Base-by-base conservation (phyloP, 805 yeast genomes). In the Teunomyces atbi region DNA sequence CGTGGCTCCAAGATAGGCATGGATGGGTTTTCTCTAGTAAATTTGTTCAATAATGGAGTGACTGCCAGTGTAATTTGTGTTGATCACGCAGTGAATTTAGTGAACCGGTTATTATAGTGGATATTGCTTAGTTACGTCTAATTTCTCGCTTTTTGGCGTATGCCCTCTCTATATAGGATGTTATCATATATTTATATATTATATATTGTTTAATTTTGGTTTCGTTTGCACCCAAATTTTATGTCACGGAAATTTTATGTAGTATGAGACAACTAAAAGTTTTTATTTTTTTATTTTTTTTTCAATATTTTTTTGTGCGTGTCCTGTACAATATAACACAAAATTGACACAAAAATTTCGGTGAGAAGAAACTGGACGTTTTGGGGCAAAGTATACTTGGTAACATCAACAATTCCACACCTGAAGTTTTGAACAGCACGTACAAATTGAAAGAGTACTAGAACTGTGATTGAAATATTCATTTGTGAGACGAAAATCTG, bases 181-280 rank as follows among this genome's bases (percentile, higher is more conserved):
- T 8, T 30, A 30, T 13, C 16, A 4, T 30, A 33, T 16, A n/a
- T 8, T 8, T 33, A 16, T 23, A 33, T 33, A 16, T 10, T 33
- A 33, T 11, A 33, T 33, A 16, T 11, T 33, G 36, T 15, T 33
- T 11, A 13, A 33, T 7, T 3, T 7, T 5, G 10, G 11, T 15
- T 32, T n/a, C n/a, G 36, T 33, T 33, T 33, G 36, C 36, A 33
- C 36, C 36, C 36, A 33, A 16, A 13, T n/a, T n/a, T n/a, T n/a
- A n/a, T n/a, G n/a, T n/a, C n/a, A n/a, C n/a, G n/a, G n/a, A n/a
- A 6, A 15, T 15, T 15, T 21, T 8, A 21, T 21, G 21, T 21
- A 21, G 5, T 21, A 8, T 21, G 26, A 23, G 11, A 23, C 26
- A 23, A 23, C 26, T 6, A 23, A 2, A 23, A 23, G 8, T 21